Conservation (phyloP, 139 green algal genomes). For the Diplosphaera chodatii region DNA sequence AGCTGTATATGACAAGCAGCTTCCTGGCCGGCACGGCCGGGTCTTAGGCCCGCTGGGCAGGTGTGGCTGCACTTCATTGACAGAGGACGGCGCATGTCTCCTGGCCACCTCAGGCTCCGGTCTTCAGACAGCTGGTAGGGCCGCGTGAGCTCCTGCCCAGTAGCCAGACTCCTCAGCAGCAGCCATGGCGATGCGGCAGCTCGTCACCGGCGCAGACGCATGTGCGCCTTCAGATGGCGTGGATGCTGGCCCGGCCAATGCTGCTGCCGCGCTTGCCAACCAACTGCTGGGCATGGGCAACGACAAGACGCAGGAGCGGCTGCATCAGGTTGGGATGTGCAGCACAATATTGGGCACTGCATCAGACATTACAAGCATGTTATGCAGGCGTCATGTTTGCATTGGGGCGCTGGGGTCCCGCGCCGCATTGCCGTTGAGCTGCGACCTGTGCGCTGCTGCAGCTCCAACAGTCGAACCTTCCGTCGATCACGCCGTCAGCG, state of each 20-base stretch:
- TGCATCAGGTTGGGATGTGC: conserved; percentile 39
- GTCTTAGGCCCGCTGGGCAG: too few relatives aligned
- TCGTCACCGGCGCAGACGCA: conserved; percentile 72
- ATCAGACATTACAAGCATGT: not conserved
- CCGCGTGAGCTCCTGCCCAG: too few relatives aligned
- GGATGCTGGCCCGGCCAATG: conserved; percentile 64
- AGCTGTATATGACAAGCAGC: too few relatives aligned
- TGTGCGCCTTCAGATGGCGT: conserved; percentile 58
- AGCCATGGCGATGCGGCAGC: conserved; percentile 43
- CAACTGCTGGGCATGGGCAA: conserved; percentile 58
- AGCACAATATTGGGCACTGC: not conserved
- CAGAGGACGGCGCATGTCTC: too few relatives aligned
- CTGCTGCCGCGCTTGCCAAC: conserved; percentile 62
- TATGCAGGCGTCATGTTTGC: too few relatives aligned
- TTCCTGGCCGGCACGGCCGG: too few relatives aligned
- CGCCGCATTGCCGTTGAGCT: too few relatives aligned
- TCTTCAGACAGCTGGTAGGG: too few relatives aligned
- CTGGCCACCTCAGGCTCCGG: too few relatives aligned
- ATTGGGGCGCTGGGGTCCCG: too few relatives aligned
- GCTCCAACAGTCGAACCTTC: conserved; percentile 9
- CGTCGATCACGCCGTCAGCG: not conserved
- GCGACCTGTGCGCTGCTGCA: too few relatives aligned
- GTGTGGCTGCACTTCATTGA: too few relatives aligned
- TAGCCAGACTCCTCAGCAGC: not conserved
- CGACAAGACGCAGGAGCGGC: conserved; percentile 64